Evolutionary conservation across 345 rosid species (phyloP).

Genomic region (Melaleuca quinquenervia): DNA sequence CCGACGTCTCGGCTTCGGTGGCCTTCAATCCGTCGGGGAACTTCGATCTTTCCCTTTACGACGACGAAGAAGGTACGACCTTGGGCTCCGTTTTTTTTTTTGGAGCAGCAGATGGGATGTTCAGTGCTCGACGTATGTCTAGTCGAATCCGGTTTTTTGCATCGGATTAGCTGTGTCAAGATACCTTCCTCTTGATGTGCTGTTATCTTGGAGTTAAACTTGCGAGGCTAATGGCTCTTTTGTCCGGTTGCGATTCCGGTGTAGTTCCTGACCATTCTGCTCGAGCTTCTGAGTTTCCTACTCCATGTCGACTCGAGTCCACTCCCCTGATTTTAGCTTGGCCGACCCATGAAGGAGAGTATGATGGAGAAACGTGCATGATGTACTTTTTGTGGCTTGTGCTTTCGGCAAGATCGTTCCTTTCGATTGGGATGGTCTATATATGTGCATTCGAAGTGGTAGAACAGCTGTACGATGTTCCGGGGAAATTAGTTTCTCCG

Average conservation of each 20-base stretch:
- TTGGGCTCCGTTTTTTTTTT: neutral
- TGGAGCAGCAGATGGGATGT: neutral
- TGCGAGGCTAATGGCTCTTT: neutral
- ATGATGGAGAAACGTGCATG: neutral
- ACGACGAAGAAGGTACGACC: slow-evolving; percentile 30
- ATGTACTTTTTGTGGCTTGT: neutral
- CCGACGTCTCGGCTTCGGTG: slow-evolving; percentile 38
- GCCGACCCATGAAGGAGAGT: neutral
- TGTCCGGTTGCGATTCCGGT: neutral
- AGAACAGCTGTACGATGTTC: neutral
- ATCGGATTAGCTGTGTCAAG: neutral
- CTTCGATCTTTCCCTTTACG: slow-evolving; percentile 55
- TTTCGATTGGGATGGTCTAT: neutral
- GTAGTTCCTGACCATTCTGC: neutral
- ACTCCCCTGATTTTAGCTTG: neutral
- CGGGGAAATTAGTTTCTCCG: neutral
- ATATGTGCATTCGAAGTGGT: neutral
- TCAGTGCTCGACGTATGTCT: neutral
- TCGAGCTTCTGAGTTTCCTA: neutral
- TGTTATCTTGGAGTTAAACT: neutral
- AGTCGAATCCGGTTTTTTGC: neutral
- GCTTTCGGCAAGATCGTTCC: neutral
- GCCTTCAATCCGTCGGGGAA: slow-evolving; percentile 84
- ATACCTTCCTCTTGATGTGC: neutral
- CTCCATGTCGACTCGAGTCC: neutral